A percentile compares a stretch with the other conserved stretches of the same genome.
Evolutionary conservation across 768 basidiomycete genomes (phyloP).

Genomic region (Tulasnella calospora): DNA sequence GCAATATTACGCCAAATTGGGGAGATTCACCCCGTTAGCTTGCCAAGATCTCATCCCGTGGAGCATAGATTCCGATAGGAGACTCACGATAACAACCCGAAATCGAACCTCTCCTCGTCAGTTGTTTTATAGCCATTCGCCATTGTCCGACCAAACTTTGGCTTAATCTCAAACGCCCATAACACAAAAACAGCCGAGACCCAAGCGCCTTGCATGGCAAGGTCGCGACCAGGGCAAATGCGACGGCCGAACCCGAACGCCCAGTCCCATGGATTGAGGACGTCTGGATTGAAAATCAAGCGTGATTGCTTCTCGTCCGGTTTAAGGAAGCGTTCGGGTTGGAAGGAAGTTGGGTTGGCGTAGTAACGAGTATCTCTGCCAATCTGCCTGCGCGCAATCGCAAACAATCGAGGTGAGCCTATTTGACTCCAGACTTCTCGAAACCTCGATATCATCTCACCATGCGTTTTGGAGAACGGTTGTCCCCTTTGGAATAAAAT

Average conservation of each 20-base stretch:
- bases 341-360: background rate
- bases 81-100: background rate
- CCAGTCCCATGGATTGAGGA: background rate
- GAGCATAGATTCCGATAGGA: background rate
- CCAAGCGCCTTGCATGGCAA: background rate
- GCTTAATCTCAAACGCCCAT: slow-evolving; percentile 1
- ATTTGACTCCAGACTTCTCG: background rate
- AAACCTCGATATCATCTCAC: background rate
- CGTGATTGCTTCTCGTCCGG: background rate
- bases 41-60: too few species aligned
- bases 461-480: slow-evolving; percentile 13
- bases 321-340: background rate
- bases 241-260: slow-evolving; percentile 13
- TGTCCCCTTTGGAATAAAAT: slow-evolving; percentile 15
- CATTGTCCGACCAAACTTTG: background rate
- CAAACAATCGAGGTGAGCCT: background rate
- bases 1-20: background rate
- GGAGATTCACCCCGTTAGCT: too few species aligned
- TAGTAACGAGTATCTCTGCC: background rate
- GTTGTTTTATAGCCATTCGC: background rate
- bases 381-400: background rate
- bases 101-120: slow-evolving; percentile 1
- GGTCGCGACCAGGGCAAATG: slow-evolving; percentile 7
- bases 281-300: background rate
- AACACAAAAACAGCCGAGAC: background rate